A percentile compares a stretch with the other conserved stretches of the same genome.
phyloP scores from a whole-genome alignment of 139 green algal species.

The Picochlorum sp. region DNA sequence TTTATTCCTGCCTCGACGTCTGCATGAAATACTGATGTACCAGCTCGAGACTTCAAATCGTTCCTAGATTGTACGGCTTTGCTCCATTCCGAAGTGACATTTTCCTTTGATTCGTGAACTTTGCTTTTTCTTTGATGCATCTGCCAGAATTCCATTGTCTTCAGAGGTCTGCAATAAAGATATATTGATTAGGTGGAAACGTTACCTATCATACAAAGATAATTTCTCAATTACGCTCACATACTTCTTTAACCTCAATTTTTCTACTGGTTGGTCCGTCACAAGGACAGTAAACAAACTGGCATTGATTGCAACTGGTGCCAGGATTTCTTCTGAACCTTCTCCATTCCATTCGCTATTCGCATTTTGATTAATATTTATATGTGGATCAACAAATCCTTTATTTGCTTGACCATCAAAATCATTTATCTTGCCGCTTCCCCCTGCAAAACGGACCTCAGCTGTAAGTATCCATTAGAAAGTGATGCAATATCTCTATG shows the following conservation, averaged over 20 bases:
- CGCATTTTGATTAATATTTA: too few species aligned
- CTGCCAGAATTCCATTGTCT: not conserved
- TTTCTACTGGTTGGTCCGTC: slow-evolving; percentile 19
- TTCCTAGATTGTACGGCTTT: too few species aligned
- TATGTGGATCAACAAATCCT: not conserved
- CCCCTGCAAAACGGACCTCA: not conserved
- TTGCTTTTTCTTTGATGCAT: not conserved
- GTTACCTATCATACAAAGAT: not conserved
- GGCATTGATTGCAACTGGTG: slow-evolving; percentile 5
- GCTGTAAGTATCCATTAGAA: not conserved
- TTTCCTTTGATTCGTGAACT: not conserved
- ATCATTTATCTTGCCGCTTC: not conserved
- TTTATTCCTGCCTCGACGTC: too few species aligned
- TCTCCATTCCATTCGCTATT: not conserved
- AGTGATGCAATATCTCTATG: not conserved
- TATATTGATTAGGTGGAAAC: too few species aligned
- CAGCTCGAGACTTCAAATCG: too few species aligned
- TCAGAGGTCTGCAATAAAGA: not conserved
- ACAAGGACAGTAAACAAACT: slow-evolving; percentile 24
- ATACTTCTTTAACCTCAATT: slow-evolving; percentile 3
- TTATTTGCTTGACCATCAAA: not conserved
- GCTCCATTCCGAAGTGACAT: too few species aligned
- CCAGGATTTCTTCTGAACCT: not conserved
- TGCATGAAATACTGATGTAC: too few species aligned
- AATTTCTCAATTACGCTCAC: not conserved